These are phyloP conservation scores for Crithidia acanthocephali DNA, from an alignment of 208 protist genomes.

Conservation along the genomic window DNA sequence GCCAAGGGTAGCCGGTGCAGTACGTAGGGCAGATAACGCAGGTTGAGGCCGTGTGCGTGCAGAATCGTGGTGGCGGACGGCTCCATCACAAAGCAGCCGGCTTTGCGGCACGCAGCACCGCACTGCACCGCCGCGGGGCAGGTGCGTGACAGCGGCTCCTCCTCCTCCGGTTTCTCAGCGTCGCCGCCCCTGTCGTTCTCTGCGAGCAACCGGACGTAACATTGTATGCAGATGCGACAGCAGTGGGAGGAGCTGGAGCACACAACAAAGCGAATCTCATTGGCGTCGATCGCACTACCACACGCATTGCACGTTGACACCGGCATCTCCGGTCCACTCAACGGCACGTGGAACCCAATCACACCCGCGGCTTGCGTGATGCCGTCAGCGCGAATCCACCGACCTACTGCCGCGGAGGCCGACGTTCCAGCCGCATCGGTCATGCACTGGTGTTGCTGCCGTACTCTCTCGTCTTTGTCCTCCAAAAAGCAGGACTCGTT, in stretches of 20 bases:
- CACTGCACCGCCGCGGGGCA: conserved; percentile 73
- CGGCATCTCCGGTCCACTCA: conserved; percentile 38
- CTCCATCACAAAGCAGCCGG: conserved; percentile 53
- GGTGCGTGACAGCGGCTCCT: conserved; percentile 7
- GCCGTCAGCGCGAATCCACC: conserved; percentile 48
- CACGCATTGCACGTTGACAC: conserved; percentile 54
- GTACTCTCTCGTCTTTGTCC: neutral
- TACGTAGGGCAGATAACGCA: conserved; percentile 82
- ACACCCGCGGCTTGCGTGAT: conserved; percentile 66
- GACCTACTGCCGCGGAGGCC: conserved; percentile 15
- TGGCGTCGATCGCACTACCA: conserved; percentile 41
- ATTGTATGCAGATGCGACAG: conserved; percentile 83
- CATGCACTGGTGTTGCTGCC: neutral
- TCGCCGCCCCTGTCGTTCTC: neutral
- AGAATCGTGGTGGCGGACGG: conserved; percentile 57
- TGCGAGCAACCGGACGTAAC: conserved; percentile 53
- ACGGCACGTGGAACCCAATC: conserved; percentile 59
- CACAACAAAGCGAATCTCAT: conserved; percentile 84
- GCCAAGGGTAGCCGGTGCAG: conserved; percentile 67
- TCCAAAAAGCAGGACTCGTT: neutral
- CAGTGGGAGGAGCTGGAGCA: conserved; percentile 52
- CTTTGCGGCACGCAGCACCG: conserved; percentile 33
- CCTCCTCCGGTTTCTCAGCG: neutral
- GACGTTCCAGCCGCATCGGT: neutral
- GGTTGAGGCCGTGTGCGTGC: conserved; percentile 77